These are phyloP conservation scores for Kingdonia uniflora DNA, from an alignment of 164 flowering plant genomes.

Conservation along the genomic window DNA sequence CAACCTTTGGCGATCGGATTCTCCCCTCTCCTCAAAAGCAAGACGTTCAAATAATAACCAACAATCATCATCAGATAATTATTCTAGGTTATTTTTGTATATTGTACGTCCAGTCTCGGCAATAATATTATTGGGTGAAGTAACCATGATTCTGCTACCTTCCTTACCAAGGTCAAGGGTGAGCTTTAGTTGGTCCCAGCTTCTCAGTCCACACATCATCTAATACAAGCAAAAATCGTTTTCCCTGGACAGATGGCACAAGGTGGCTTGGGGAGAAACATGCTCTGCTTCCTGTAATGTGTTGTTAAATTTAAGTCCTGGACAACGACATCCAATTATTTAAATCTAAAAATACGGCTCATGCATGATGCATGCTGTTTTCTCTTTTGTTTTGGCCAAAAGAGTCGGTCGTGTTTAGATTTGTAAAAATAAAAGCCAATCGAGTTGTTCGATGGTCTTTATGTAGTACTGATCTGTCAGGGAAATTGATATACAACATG, in stretches of 20 bases:
- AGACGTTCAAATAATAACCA: constrained; percentile 1
- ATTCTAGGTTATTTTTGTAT: background rate
- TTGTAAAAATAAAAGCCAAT: no score
- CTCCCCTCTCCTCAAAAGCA: background rate
- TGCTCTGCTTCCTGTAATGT: no score
- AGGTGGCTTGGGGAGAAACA: no score
- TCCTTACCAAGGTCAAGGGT: background rate
- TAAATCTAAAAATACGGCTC: no score
- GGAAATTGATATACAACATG: no score
- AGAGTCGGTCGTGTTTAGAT: no score
- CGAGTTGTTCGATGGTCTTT: no score
- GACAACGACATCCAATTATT: no score
- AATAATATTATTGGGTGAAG: background rate
- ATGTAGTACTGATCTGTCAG: no score
- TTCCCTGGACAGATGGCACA: background rate
- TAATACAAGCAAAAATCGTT: constrained; percentile 9
- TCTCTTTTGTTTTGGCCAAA: no score
- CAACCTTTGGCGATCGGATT: background rate
- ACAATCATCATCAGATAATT: constrained; percentile 4
- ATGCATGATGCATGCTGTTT: no score
- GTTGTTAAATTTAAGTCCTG: no score
- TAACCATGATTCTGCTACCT: background rate
- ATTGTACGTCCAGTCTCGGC: background rate
- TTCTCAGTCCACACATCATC: constrained; percentile 13
- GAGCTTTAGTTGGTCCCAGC: constrained; percentile 3